These are phyloP conservation scores for Blumeria graminis DNA, from an alignment of 2,329 filamentous ascomycete species.

Conservation along the genomic window DNA sequence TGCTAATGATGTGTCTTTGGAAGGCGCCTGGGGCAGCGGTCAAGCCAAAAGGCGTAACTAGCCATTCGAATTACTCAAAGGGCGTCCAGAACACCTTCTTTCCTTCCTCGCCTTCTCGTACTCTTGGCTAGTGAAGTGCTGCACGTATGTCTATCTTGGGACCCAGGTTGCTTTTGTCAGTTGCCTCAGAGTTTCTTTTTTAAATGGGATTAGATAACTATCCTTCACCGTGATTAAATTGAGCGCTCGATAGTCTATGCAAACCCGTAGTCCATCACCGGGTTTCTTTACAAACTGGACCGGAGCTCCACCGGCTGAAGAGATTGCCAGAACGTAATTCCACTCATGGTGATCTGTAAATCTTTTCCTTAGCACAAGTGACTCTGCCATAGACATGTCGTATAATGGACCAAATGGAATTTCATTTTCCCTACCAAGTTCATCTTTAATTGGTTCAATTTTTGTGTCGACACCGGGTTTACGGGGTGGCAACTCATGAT, in stretches of 20 bases:
- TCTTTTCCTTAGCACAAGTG: neutral
- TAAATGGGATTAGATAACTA: neutral
- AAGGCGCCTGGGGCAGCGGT: neutral
- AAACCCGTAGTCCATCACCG: neutral
- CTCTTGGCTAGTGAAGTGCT: neutral
- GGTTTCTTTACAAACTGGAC: neutral
- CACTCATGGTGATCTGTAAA: neutral
- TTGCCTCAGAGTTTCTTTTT: neutral
- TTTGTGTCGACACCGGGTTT: neutral
- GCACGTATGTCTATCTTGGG: neutral
- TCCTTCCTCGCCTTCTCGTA: neutral
- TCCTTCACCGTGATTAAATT: neutral
- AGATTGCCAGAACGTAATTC: neutral
- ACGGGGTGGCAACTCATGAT: neutral
- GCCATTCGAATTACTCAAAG: neutral
- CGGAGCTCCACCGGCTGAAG: neutral
- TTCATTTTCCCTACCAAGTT: neutral
- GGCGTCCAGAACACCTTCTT: neutral
- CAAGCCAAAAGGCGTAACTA: neutral
- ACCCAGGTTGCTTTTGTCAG: neutral
- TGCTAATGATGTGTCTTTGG: neutral
- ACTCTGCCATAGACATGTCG: neutral
- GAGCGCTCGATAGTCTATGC: neutral
- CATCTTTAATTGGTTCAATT: neutral
- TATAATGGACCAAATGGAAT: neutral